Conservation (phyloP, 352 stramenopile species). For the Pythium periplocum region DNA sequence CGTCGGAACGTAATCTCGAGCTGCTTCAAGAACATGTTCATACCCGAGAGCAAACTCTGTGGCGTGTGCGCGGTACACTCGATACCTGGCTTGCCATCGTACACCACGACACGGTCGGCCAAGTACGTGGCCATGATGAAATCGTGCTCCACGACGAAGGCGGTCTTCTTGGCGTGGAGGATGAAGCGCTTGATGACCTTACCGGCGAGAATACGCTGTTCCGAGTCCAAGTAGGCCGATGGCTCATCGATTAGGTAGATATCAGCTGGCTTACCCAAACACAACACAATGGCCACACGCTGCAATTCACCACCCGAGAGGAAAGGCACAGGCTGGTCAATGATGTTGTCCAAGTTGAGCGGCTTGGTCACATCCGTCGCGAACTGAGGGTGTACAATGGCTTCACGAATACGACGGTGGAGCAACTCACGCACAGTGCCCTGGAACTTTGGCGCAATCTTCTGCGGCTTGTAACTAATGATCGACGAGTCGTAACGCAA, state of each 20-base stretch:
- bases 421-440: constrained; percentile 97
- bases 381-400: constrained; percentile 98
- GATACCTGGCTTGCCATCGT: constrained; percentile 93
- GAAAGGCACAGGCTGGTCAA: constrained; percentile 97
- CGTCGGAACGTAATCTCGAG: constrained; percentile 99
- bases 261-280: constrained; percentile 96
- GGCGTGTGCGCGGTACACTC: constrained; percentile 96
- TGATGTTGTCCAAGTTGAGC: constrained; percentile 97
- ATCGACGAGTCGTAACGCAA: constrained; percentile 81
- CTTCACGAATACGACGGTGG: constrained; percentile 96
- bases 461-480: constrained; percentile 99
- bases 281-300: constrained; percentile 97
- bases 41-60: constrained; percentile 94
- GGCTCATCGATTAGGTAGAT: constrained; percentile 99
- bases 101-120: constrained; percentile 95
- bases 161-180: constrained; percentile 99
- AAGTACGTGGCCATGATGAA: constrained; percentile 99
- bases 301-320: constrained; percentile 99
- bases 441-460: constrained; percentile 94
- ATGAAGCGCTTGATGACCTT: constrained; percentile 99
- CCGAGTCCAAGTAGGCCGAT: constrained; percentile 98
- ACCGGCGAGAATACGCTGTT: constrained; percentile 98
- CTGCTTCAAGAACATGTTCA: constrained; percentile 99
- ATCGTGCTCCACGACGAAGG: constrained; percentile 99
- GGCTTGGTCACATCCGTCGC: constrained; percentile 99